Evolutionary conservation across 2,329 filamentous ascomycete genomes (phyloP), one percentile per base, ranked within the genome.

Genomic region (Aureobasidium pullulans): DNA sequence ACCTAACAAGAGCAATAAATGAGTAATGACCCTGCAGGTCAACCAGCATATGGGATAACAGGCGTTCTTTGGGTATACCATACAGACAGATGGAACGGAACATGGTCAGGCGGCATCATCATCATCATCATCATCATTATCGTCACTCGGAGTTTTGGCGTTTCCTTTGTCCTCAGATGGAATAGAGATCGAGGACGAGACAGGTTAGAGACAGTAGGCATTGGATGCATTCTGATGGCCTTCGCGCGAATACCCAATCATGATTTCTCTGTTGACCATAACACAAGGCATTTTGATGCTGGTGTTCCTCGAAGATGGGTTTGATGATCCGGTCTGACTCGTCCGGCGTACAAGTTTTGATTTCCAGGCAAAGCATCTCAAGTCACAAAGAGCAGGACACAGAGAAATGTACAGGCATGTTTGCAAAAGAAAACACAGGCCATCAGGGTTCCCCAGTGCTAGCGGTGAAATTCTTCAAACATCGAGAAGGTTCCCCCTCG

Each of bases 401-500:
- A 23, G 23, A 23, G 23, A 23, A 23, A 23, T 23, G 23, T 23
- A 23, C 23, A 23, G 23, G 23, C 23, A 23, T 54, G 50, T 54
- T 54, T 54, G 50, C 50, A 54, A 34, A 54, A 34, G 50, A 54
- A 54, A 54, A 54, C 50, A 54, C 28, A 32, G 39, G 50, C 50
- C 50, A 54, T 54, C 50, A 54, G 50, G 50, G 50, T 54, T 29
- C 39, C 29, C 13, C 10, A 16, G 32, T 37, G 31, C n/a, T 39
- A 31, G 48, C 36, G 48, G 48, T 52, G 48, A n/a, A 52, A 39
- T 40, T 52, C 7, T 40, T 31, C 48, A 56, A 56, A 13, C 52
- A 56, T 56, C 52, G 44, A 29, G 52, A 56, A 56, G 52, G 4
- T 56, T 56, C 48, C 29, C 34, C 31, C 6, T 40, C 36, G n/a